A percentile compares a stretch with the other conserved stretches of the same genome.
phyloP scores from a whole-genome alignment of 176 grass and related monocot genomes.

The Sorghum bicolor region Sorghum_bicolor_NCBIv3 NC_012872.2:58249001-58249500 shows the following conservation, averaged over 20 bases:
- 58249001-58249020: background rate
- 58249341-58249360: background rate
- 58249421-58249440: background rate
- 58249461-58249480: background rate
- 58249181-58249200: background rate
- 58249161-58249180: slow-evolving; percentile 37
- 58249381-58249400: background rate
- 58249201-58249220: background rate
- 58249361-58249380: background rate
- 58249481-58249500: background rate
- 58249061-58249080: slow-evolving; percentile 28
- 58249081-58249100: slow-evolving; percentile 49
- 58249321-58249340: background rate
- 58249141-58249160: slow-evolving; percentile 56
- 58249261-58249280: background rate
- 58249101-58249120: slow-evolving; percentile 57
- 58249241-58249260: background rate
- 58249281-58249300: background rate
- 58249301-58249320: background rate
- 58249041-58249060: background rate
- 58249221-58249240: background rate
- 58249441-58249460: background rate
- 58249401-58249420: background rate
- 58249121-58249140: slow-evolving; percentile 52
- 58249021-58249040: background rate